A percentile compares a stretch with the other conserved stretches of the same genome.
Evolutionary conservation across 441 rosid genomes (phyloP).

Genomic region (Populus hybrid): DNA sequence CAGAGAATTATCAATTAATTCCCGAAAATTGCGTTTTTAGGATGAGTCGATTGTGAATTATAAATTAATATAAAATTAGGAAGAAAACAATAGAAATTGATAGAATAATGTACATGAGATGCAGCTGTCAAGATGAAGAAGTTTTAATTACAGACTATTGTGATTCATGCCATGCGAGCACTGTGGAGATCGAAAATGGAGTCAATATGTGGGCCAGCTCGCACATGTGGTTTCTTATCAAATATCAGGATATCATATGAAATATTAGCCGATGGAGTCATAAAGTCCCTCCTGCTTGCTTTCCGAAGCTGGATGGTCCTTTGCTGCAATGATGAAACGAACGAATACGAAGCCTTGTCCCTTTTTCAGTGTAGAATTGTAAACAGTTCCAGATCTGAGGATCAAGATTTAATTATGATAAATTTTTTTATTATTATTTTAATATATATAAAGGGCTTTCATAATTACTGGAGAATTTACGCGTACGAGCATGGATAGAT

Average conservation of each 20-base stretch:
- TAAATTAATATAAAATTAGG: no score
- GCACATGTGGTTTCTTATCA: not conserved
- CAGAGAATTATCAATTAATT: no score
- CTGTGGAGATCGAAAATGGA: not conserved
- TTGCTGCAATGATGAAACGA: not conserved
- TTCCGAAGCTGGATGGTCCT: not conserved
- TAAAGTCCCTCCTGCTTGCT: not conserved
- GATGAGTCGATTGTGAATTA: no score
- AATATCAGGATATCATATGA: not conserved
- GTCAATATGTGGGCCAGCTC: slow-evolving; percentile 6
- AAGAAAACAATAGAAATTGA: no score
- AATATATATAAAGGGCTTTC: no score
- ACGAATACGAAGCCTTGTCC: not conserved
- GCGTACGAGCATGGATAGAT: no score
- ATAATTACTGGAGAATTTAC: no score
- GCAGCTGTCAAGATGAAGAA: not conserved
- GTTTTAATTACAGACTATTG: no score
- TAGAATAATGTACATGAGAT: not conserved
- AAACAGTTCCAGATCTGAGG: not conserved
- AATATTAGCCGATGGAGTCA: not conserved
- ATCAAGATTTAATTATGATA: not conserved
- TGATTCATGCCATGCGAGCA: no score
- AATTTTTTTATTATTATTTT: no score
- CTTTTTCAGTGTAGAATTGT: not conserved
- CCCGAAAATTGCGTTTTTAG: no score